Base-by-base conservation (phyloP, 345 rosid species). In the Chamaenerion angustifolium region DNA sequence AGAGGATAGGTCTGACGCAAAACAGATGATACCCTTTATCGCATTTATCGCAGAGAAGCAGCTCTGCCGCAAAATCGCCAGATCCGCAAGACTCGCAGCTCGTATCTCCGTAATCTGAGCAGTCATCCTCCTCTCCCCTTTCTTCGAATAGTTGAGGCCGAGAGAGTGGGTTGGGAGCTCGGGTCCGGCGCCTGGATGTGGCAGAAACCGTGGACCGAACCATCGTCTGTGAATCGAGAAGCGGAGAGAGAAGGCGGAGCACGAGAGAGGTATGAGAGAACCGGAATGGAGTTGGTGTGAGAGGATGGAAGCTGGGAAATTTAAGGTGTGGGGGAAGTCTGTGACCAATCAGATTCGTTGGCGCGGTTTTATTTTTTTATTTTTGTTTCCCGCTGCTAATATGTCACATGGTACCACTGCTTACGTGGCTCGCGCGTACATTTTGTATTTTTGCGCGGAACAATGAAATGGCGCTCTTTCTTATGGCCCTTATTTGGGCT, bases 1-100 rank as follows among this genome's bases (percentile, higher is more conserved):
- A 85, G 55, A 90, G 94, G 59, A 90, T 76, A 35, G 98, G 98
- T 44, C 82, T 70, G 35, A 86, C 76, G 75, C 98, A 90, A 58
- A 77, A 83, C 14, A 81, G 65, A 68, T 90, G 98, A 64, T 62
- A 81, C 13, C 95, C 98, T 57, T 71, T 68, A 10, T 90, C 86
- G 54, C 98, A 90, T 51, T 71, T 79, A 54, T 86, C 98, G 48
- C 98, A 90, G n/a, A 90, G 72, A 2, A 90, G 74, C 43, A 86
- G 73, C 80, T 90, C 72, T n/a, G 73, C 65, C 0, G 81, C 68
- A 25, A 49, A 70, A 49, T 76, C 78, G 42, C 94, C 98, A 6
- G 82, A 75, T 57, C 83, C 76, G 21, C 95, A 86, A 62, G 70
- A 72, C 69, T 78, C 70, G 64, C 98, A 90, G 43, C 57, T 56